Evolutionary conservation across 306 rosid species (phyloP).

Genomic region (Potentilla sterilis): DNA sequence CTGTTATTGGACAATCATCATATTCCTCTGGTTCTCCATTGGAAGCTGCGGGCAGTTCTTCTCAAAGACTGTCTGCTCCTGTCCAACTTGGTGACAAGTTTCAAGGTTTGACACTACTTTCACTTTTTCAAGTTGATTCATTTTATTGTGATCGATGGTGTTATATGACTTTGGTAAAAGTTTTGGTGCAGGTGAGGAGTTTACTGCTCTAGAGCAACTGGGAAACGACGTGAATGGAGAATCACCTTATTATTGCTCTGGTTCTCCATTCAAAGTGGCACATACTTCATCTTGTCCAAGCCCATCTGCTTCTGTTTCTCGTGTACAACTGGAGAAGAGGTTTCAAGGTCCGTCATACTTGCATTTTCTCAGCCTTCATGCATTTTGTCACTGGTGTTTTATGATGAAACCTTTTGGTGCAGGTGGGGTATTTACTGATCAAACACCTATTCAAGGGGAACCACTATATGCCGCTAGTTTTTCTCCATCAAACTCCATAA

Average conservation of each 20-base stretch:
- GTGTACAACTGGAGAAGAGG: background rate
- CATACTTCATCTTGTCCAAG: background rate
- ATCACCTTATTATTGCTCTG: background rate
- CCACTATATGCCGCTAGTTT: background rate
- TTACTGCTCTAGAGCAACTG: background rate
- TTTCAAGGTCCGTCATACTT: background rate
- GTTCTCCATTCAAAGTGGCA: background rate
- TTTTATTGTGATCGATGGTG: background rate
- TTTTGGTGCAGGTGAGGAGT: background rate
- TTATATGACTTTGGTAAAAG: background rate
- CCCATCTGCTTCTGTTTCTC: background rate
- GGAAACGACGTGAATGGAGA: no score
- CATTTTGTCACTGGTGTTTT: background rate
- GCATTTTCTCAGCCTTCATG: background rate
- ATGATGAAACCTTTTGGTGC: background rate
- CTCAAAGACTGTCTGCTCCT: background rate
- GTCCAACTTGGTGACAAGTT: background rate
- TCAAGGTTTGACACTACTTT: background rate
- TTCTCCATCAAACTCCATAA: background rate
- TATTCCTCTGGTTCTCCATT: background rate
- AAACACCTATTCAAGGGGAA: background rate
- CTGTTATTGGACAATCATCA: background rate
- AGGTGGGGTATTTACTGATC: background rate
- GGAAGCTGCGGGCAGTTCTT: background rate
- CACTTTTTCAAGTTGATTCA: background rate